phyloP scores from a whole-genome alignment of 495 filamentous ascomycete species.

The Tuber calosporum region DNA sequence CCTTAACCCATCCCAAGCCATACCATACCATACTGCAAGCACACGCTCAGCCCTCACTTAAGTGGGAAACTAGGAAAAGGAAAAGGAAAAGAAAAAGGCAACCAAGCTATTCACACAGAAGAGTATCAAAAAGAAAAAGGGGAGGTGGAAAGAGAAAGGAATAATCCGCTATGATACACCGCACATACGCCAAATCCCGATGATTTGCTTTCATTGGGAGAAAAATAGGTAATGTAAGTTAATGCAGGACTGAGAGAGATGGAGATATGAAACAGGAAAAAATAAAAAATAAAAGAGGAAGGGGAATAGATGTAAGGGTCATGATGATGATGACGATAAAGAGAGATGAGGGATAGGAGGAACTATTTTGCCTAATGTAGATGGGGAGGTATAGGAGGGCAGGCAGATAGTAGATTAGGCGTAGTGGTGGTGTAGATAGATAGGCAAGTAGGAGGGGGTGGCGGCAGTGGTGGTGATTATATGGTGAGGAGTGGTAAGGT shows the following conservation, averaged over 20 bases:
- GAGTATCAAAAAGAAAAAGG: not conserved
- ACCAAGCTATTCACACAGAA: conserved; percentile 2
- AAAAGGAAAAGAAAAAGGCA: not conserved
- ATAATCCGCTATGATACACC: conserved; percentile 2
- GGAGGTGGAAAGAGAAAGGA: not conserved
- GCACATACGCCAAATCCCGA: conserved; percentile 5
- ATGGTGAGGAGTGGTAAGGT: not conserved
- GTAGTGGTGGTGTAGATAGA: not conserved
- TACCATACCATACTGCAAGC: not conserved
- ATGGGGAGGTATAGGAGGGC: not conserved
- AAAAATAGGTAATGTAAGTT: conserved; percentile 8
- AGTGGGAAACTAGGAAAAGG: not conserved
- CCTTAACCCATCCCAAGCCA: conserved; percentile 7
- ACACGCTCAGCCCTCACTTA: not conserved
- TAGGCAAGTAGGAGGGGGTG: not conserved
- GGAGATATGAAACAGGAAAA: not conserved
- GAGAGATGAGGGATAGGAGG: not conserved
- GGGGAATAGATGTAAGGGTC: not conserved
- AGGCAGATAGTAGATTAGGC: not conserved
- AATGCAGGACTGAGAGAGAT: conserved; percentile 6
- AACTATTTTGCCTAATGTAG: not conserved
- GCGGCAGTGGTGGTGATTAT: not conserved
- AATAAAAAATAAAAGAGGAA: not conserved
- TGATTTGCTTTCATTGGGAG: not conserved
- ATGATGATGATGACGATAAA: not conserved